Evolutionary conservation across 2,329 filamentous ascomycete genomes (phyloP).

Genomic region (Aspergillaceae sp.): DNA sequence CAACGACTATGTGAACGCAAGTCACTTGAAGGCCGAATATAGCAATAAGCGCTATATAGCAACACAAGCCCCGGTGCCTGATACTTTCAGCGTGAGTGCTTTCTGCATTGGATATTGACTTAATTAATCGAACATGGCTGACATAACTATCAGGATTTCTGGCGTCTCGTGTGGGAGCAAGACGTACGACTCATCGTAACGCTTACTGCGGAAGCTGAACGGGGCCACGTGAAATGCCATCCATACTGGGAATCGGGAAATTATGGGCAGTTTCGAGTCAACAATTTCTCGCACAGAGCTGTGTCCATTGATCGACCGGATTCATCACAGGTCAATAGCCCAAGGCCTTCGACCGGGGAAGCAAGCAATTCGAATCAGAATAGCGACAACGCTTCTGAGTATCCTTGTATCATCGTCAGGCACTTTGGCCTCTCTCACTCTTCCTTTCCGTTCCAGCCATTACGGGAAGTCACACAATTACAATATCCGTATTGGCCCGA

Average conservation of each 20-base stretch:
- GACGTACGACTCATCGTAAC: conserved; percentile 92
- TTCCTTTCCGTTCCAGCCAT: conserved; percentile 68
- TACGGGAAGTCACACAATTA: conserved; percentile 87
- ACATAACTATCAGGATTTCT: conserved; percentile 64
- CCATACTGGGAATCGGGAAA: conserved; percentile 78
- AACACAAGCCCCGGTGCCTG: conserved; percentile 84
- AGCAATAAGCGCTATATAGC: conserved; percentile 94
- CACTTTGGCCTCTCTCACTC: conserved; percentile 78
- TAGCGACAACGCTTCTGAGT: conserved; percentile 19
- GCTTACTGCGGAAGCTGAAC: conserved; percentile 89
- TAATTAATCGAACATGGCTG: background rate
- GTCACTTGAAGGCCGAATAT: conserved; percentile 66
- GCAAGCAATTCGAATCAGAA: conserved; percentile 11
- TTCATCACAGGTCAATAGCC: conserved; percentile 33
- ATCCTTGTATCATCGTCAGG: conserved; percentile 70
- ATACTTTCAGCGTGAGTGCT: conserved; percentile 71
- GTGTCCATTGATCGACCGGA: conserved; percentile 61
- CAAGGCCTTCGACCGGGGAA: background rate
- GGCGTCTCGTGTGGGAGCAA: conserved; percentile 95
- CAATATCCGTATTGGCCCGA: conserved; percentile 97
- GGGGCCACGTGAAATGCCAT: conserved; percentile 89
- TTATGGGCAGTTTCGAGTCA: conserved; percentile 70
- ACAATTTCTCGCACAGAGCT: conserved; percentile 69
- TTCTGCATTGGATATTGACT: conserved; percentile 1
- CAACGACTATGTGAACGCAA: conserved; percentile 96